Conservation (phyloP, 108 stramenopile species). For the Cyclotella baltica region DNA sequence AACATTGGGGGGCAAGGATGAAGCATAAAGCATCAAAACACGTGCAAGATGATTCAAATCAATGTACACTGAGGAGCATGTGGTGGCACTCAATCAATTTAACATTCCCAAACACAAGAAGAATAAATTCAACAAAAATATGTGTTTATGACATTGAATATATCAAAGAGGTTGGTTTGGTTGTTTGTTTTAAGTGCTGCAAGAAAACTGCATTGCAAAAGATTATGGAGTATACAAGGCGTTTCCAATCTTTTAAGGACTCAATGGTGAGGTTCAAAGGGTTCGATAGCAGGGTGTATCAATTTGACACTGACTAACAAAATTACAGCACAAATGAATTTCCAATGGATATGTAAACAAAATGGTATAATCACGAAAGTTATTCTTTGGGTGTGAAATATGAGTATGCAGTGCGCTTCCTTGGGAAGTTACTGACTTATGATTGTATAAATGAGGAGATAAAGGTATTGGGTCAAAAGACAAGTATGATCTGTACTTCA, state of each 20-base stretch:
- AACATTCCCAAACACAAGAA: neutral
- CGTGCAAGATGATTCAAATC: neutral
- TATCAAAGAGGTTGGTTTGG: neutral
- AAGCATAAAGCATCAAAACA: neutral
- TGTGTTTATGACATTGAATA: neutral
- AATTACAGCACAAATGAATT: constrained; percentile 35
- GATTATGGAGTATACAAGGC: neutral
- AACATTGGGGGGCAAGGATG: no score
- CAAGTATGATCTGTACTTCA: neutral
- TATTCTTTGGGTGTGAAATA: constrained; percentile 1
- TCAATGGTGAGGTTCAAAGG: constrained; percentile 8
- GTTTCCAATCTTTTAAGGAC: neutral
- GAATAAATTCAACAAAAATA: neutral
- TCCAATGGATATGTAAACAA: constrained; percentile 9
- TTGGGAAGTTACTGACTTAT: constrained; percentile 37
- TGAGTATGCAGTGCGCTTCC: constrained; percentile 6
- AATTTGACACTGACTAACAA: neutral
- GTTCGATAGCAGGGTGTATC: neutral
- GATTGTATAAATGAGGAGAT: constrained; percentile 19
- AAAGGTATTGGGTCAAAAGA: neutral
- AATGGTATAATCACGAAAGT: constrained; percentile 9
- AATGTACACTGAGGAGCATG: constrained; percentile 7
- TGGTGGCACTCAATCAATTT: neutral
- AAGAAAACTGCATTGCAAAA: neutral
- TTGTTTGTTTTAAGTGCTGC: constrained; percentile 3